phyloP scores from a whole-genome alignment of 2,329 filamentous ascomycete genomes.

The Aspergillus sp. region DNA sequence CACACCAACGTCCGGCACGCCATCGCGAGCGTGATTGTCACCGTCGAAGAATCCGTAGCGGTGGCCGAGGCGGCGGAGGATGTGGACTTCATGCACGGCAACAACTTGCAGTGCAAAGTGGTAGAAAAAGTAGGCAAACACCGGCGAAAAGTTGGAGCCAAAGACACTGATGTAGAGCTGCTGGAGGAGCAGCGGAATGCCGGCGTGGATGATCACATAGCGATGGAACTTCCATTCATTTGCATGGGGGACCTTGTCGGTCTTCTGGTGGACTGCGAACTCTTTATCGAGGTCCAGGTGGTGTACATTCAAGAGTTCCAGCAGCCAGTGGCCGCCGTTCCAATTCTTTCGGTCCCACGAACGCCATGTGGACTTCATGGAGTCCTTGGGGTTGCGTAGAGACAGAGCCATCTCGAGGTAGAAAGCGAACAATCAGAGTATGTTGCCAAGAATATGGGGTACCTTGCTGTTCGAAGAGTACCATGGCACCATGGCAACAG shows the following conservation, averaged over 20 bases:
- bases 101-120: slow-evolving; percentile 28
- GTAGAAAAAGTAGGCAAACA: slow-evolving; percentile 30
- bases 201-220: slow-evolving; percentile 33
- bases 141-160: slow-evolving; percentile 20
- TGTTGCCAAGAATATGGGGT: background rate
- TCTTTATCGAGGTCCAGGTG: slow-evolving; percentile 18
- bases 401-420: background rate
- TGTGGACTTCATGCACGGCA: slow-evolving; percentile 30
- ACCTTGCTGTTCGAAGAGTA: too few relatives aligned
- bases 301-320: slow-evolving; percentile 23
- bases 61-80: slow-evolving; percentile 31
- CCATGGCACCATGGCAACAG: too few relatives aligned
- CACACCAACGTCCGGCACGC: slow-evolving; percentile 32
- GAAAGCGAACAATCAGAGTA: too few relatives aligned
- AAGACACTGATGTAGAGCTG: slow-evolving; percentile 23
- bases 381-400: slow-evolving; percentile 20
- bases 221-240: slow-evolving; percentile 25
- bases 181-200: slow-evolving; percentile 30
- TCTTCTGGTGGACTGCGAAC: slow-evolving; percentile 32
- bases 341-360: slow-evolving; percentile 18
- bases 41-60: slow-evolving; percentile 36
- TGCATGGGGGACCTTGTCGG: slow-evolving; percentile 33
- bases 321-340: slow-evolving; percentile 22
- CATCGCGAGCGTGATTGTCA: slow-evolving; percentile 36
- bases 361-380: slow-evolving; percentile 36